phyloP scores from a whole-genome alignment of 257 asterid species.

The Petunia axillaris region DNA sequence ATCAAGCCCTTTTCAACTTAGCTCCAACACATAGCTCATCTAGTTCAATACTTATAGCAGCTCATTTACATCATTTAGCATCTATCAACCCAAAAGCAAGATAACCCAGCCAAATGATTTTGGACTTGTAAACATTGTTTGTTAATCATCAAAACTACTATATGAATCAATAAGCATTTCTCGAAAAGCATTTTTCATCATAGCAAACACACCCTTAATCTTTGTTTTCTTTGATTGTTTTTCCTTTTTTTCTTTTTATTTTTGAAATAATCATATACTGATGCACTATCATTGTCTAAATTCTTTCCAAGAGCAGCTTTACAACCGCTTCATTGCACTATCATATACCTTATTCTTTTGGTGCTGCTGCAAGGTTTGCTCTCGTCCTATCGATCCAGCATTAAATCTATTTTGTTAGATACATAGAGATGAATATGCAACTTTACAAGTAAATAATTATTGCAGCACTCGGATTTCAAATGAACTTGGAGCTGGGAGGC shows the following conservation, averaged over 20 bases:
- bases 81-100: too few species aligned
- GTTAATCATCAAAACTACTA: too few species aligned
- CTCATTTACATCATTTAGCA: too few species aligned
- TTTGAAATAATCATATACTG: background rate
- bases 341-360: slow-evolving; percentile 67
- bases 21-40: too few species aligned
- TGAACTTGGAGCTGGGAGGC: slow-evolving; percentile 78
- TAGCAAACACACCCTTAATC: too few species aligned
- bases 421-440: background rate
- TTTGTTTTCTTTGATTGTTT: background rate
- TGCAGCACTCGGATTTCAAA: slow-evolving; percentile 70
- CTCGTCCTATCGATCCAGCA: background rate
- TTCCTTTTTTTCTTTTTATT: background rate
- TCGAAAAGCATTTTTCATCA: too few species aligned
- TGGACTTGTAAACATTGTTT: too few species aligned
- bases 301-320: slow-evolving; percentile 50
- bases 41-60: too few species aligned
- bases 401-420: background rate
- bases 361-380: slow-evolving; percentile 76
- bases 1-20: too few species aligned
- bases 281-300: background rate
- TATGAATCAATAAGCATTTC: too few species aligned
- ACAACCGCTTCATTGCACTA: slow-evolving; percentile 59
- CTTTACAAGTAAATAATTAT: background rate
- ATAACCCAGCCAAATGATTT: too few species aligned